Base-by-base conservation (phyloP, 768 basidiomycete species). In the Russula vinacea region DNA sequence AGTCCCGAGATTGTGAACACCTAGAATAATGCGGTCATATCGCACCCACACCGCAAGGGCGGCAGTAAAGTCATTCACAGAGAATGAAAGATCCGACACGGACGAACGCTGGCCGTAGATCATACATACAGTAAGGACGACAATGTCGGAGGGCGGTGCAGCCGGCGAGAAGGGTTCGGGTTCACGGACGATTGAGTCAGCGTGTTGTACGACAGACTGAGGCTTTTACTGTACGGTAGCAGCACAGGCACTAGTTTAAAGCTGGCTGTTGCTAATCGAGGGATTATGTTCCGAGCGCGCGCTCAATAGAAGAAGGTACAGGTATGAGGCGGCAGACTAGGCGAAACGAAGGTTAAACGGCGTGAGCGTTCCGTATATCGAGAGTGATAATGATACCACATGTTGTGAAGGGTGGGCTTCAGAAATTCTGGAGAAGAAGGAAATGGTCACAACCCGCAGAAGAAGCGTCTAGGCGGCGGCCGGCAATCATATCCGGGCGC, bases 1-100 rank as follows among this genome's bases (percentile, higher is more conserved):
- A 65, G 63, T 53, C 58, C 57, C 57, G 57, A 64, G 58, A 64
- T 64, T 64, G 54, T 60, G 63, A 64, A 64, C 51, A 44, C 44
- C 24, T 54, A 22, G 29, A 7, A 47, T 22, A 47, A 54, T 58
- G 62, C 62, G 44, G 58, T 64, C 57, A 53, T 60, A 50, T 49
- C 44, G 45, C 40, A 37, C 51, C 42, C 32, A 13, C 58, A 45
- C 53, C 16, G 37, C 33, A 51, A 62, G 56, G 47, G 17, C 22
- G 1, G 6, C 6, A 39, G 19, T 22, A 7, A 55, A 39, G 19
- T 22, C 7, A 55, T 51, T 50, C 35, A 50, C 42, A 24, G 22
- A 50, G 45, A 52, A 60, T 56, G 37, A 26, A 65, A 56, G 58
- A 44, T 65, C 64, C 59, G 60, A 51, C 40, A 40, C 40, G 64